A percentile compares a stretch with the other conserved stretches of the same genome.
phyloP scores from a whole-genome alignment of 495 filamentous ascomycete genomes.

The Hypoxylon subgilvum region DNA sequence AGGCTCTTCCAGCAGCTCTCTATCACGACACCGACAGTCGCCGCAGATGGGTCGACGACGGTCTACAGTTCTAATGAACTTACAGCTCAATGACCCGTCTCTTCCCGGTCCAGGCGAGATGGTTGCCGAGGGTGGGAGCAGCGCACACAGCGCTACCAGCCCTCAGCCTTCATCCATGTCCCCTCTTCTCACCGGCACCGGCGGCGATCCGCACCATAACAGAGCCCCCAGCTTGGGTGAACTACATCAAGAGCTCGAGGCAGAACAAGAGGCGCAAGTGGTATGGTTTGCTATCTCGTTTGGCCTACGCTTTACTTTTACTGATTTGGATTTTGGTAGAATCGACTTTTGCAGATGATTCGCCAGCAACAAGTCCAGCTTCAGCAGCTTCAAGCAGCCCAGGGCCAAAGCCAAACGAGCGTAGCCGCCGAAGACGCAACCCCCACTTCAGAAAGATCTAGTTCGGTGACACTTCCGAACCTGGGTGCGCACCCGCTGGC shows the following conservation, averaged over 20 bases:
- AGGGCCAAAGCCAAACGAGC: conserved; percentile 52
- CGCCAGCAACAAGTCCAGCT: conserved; percentile 84
- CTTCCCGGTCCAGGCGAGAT: conserved; percentile 69
- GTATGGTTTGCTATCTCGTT: conserved; percentile 49
- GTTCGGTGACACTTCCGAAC: conserved; percentile 48
- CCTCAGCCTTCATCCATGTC: conserved; percentile 64
- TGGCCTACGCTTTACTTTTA: background rate
- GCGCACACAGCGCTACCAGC: conserved; percentile 58
- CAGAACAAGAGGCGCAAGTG: conserved; percentile 94
- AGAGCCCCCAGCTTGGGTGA: conserved; percentile 85
- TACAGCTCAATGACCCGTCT: conserved; percentile 72
- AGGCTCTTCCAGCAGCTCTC: conserved; percentile 63
- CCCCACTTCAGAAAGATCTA: conserved; percentile 68
- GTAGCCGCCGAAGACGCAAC: conserved; percentile 72
- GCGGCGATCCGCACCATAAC: conserved; percentile 65
- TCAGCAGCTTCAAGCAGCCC: conserved; percentile 64
- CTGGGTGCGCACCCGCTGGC: conserved; percentile 28
- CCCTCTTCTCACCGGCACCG: conserved; percentile 61
- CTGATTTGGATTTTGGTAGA: conserved; percentile 57
- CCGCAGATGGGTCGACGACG: conserved; percentile 65
- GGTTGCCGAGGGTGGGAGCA: conserved; percentile 49
- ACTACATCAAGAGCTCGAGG: conserved; percentile 92
- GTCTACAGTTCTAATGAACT: conserved; percentile 73
- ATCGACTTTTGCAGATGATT: conserved; percentile 88
- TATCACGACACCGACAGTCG: conserved; percentile 59